A percentile compares a stretch with the other conserved stretches of the same genome.
phyloP scores from a whole-genome alignment of 345 rosid species.

The Combretum micranthum region DNA sequence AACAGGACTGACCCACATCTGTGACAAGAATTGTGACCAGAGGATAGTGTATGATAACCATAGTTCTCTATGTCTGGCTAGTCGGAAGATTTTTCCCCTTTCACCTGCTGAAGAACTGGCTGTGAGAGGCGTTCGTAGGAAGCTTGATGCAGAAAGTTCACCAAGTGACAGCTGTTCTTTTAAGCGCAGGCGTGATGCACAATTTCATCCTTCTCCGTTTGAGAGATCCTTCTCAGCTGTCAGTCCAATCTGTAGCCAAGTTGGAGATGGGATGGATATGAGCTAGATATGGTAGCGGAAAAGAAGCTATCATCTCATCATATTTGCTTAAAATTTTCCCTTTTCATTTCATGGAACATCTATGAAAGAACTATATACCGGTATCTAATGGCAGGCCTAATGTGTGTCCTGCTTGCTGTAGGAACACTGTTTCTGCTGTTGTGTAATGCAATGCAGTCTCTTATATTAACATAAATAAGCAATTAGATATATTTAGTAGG shows the following conservation, averaged over 20 bases:
- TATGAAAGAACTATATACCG: slow-evolving; percentile 44
- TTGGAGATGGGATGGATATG: slow-evolving; percentile 93
- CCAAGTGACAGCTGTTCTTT: slow-evolving; percentile 64
- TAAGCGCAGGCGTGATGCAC: slow-evolving; percentile 83
- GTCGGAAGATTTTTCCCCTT: slow-evolving; percentile 74
- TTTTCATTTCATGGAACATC: slow-evolving; percentile 25
- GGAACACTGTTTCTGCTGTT: slow-evolving; percentile 40
- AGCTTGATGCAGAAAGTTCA: slow-evolving; percentile 71
- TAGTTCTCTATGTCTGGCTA: slow-evolving; percentile 84
- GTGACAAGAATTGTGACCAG: slow-evolving; percentile 99
- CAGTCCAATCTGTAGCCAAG: slow-evolving; percentile 87
- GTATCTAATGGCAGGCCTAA: slow-evolving; percentile 35
- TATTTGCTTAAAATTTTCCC: slow-evolving; percentile 23
- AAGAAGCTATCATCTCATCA: slow-evolving; percentile 8
- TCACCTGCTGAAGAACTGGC: slow-evolving; percentile 79
- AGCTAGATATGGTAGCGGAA: slow-evolving; percentile 45
- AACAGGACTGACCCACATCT: slow-evolving; percentile 88
- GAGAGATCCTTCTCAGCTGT: slow-evolving; percentile 89
- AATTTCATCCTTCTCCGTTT: slow-evolving; percentile 79
- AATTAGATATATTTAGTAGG: slow-evolving; percentile 11
- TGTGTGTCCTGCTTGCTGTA: slow-evolving; percentile 41
- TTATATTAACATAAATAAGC: slow-evolving; percentile 20
- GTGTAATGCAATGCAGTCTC: slow-evolving; percentile 37
- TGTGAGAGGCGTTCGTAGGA: slow-evolving; percentile 91
- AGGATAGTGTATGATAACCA: slow-evolving; percentile 94